A percentile compares a stretch with the other conserved stretches of the same genome.
Evolutionary conservation across 2,329 filamentous ascomycete species (phyloP).

Genomic region (Penicillium corylophilum): DNA sequence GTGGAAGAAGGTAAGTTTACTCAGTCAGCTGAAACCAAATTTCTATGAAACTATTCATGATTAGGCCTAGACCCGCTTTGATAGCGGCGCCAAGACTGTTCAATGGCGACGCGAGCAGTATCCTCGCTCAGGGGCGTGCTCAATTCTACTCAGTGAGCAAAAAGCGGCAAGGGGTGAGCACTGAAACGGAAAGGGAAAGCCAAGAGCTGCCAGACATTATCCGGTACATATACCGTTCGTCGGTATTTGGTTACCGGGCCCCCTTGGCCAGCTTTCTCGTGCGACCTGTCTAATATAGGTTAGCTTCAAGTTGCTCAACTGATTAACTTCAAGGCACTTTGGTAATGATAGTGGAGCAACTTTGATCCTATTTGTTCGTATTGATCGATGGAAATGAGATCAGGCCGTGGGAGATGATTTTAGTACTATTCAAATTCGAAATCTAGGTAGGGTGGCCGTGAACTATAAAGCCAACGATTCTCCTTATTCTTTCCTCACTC

Average conservation of each 20-base stretch:
- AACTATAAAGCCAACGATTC: not conserved
- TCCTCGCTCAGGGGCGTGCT: no score
- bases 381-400: not conserved
- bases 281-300: conserved; percentile 4
- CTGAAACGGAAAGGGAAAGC: no score
- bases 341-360: not conserved
- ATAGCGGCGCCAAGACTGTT: no score
- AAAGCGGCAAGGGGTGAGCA: no score
- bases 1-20: no score
- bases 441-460: not conserved
- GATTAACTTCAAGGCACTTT: not conserved
- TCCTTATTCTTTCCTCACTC: not conserved
- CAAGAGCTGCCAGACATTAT: no score
- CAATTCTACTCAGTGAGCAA: no score
- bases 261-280: not conserved
- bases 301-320: not conserved
- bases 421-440: not conserved
- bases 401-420: not conserved
- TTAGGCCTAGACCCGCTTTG: no score
- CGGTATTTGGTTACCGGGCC: not conserved
- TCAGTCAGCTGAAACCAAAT: no score
- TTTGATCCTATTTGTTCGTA: not conserved
- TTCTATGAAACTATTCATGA: no score
- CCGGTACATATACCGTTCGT: no score
- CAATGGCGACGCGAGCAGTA: no score